phyloP scores from a whole-genome alignment of 2,329 filamentous ascomycete genomes.

The Diaporthe ampelina region DNA sequence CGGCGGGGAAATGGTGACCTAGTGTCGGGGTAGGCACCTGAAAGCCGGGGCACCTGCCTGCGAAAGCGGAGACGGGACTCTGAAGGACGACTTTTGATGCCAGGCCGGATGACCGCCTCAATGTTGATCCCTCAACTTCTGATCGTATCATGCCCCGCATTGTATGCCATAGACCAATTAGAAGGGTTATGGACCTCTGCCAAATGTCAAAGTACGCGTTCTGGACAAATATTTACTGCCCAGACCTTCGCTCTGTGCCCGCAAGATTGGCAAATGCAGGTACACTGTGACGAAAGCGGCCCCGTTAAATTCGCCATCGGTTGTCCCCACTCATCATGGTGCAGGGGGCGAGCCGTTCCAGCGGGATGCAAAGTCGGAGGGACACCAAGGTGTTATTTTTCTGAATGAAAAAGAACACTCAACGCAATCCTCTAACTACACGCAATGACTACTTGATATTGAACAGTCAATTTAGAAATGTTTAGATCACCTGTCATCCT shows the following conservation, averaged over 20 bases:
- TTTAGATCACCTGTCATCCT: too few species aligned
- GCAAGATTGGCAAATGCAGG: neutral
- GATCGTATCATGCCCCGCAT: neutral
- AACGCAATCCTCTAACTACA: too few species aligned
- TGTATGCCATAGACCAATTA: neutral
- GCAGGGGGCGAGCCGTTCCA: too few species aligned
- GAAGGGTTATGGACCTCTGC: too few species aligned
- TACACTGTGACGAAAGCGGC: neutral
- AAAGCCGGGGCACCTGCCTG: too few species aligned
- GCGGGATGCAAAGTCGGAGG: too few species aligned
- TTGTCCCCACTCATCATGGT: neutral
- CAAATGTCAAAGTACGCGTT: neutral
- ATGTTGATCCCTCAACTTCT: neutral
- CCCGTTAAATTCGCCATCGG: conserved; percentile 10
- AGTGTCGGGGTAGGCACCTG: neutral
- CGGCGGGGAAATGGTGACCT: neutral
- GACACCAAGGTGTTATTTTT: too few species aligned
- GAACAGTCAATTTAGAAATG: too few species aligned
- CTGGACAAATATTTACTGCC: neutral
- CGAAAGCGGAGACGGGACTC: neutral
- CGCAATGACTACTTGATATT: too few species aligned
- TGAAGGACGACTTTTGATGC: too few species aligned
- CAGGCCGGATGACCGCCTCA: neutral
- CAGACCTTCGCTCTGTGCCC: neutral
- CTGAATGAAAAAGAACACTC: too few species aligned